Evolutionary conservation across 1,284 basidiomycete genomes (phyloP).

Genomic region (Salmacisia buchloeana): DNA sequence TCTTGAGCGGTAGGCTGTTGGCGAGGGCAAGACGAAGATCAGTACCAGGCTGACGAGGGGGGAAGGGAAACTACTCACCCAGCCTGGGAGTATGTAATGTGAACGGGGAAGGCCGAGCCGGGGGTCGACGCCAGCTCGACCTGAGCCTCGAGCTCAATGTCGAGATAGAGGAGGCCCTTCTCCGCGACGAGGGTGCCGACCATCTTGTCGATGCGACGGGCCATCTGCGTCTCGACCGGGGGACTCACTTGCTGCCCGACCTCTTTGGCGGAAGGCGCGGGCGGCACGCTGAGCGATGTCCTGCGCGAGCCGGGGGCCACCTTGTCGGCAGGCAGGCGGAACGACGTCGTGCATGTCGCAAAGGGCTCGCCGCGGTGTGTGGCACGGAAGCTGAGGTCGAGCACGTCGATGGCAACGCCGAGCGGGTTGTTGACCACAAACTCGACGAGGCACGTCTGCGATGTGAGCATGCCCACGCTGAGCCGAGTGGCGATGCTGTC

Average conservation of each 20-base stretch:
- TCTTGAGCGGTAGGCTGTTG: conserved; percentile 1
- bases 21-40: neutral
- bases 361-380: conserved; percentile 31
- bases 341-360: conserved; percentile 24
- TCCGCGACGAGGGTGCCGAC: conserved; percentile 32
- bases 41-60: neutral
- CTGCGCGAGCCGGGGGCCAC: conserved; percentile 11
- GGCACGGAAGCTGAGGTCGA: conserved; percentile 30
- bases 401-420: conserved; percentile 30
- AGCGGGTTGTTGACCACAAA: conserved; percentile 39
- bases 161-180: conserved; percentile 32
- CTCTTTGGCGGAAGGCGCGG: conserved; percentile 14
- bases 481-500: conserved; percentile 35
- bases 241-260: conserved; percentile 17
- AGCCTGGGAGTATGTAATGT: neutral
- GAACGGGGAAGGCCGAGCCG: neutral
- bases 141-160: conserved; percentile 28
- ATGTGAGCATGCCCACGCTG: conserved; percentile 31
- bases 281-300: conserved; percentile 23
- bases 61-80: conserved; percentile 1
- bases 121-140: conserved; percentile 20
- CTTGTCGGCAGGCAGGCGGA: neutral
- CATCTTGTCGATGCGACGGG: conserved; percentile 30
- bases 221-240: conserved; percentile 22
- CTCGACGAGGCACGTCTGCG: conserved; percentile 27